Evolutionary conservation across 164 flowering plant species (phyloP), one percentile per base, ranked within the genome.

Genomic region (Paratinospora sagittata): DNA sequence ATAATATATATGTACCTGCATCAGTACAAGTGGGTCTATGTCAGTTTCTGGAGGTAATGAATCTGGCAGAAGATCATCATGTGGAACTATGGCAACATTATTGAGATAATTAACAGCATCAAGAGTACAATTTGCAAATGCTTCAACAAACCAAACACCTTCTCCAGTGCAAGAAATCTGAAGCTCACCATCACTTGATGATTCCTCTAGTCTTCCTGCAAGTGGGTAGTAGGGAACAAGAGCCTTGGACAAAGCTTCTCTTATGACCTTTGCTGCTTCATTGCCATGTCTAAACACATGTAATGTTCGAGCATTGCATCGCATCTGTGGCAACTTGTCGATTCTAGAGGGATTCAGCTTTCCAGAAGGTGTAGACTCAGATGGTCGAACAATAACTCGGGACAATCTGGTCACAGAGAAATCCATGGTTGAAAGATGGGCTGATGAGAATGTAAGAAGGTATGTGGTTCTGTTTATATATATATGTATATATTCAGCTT

Each of bases 181-280:
- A 27, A 84, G 79, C 68, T 68, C 73, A 14, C 80, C 78, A 5
- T 30, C 64, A 30, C 23, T 37, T 0, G 79, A 57, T 0, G 79
- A 57, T 34, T 80, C 81, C 21, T 60, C 68, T 12, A 87, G 82
- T 71, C 86, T 57, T 14, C 93, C 91, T 0, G 91, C 91, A 3
- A 89, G 89, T 69, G 90, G 91, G 73, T 89, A 87, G 66, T 87
- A 89, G 23, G 84, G 86, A 68, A 87, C 87, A 70, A 89, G 71
- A 8, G 91, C 91, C 74, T 65, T 84, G 27, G 88, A 80, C 77
- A 87, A 73, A 37, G 88, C 90, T 66, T 77, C 76, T 62, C 63
- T 81, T 9, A 89, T 82, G 49, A 79, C 78, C 33, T 69, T 24
- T 12, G 84, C 76, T 6, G 81, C 80, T 7, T 74, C 78, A 30